These are phyloP conservation scores for Caryopteris hybrid DNA, from an alignment of 305 asterid genomes.

Conservation along the genomic window DNA sequence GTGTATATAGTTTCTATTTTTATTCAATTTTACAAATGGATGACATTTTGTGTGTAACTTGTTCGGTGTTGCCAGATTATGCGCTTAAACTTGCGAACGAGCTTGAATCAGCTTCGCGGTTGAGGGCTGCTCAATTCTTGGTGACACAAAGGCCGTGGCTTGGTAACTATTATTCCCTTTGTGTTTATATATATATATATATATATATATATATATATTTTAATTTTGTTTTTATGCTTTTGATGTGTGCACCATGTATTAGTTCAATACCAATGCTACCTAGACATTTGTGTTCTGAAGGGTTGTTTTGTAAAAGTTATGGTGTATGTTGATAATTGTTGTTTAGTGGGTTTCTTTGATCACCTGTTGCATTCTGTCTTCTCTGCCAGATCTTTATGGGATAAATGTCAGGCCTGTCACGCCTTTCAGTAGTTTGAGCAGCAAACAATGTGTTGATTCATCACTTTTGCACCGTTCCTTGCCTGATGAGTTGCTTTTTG, in stretches of 20 bases:
- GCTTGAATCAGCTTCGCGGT: constrained; percentile 68
- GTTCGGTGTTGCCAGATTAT: constrained; percentile 42
- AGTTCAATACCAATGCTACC: neutral
- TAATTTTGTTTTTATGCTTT: neutral
- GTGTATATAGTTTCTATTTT: neutral
- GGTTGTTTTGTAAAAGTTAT: too few relatives aligned
- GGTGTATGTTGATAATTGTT: neutral
- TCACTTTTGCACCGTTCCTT: constrained; percentile 63
- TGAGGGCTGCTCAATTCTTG: constrained; percentile 68
- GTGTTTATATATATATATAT: too few relatives aligned
- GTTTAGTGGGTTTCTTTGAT: neutral
- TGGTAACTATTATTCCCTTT: constrained; percentile 35
- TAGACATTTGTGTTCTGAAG: neutral
- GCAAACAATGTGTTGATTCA: constrained; percentile 52
- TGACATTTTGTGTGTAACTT: neutral
- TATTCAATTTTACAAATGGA: neutral
- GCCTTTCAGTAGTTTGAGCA: constrained; percentile 68
- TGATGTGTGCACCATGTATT: neutral
- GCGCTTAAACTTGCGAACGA: constrained; percentile 52
- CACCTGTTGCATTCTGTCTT: neutral
- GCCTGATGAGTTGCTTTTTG: constrained; percentile 90
- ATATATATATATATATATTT: too few relatives aligned
- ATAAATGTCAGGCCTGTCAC: constrained; percentile 82
- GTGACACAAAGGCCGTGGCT: constrained; percentile 93
- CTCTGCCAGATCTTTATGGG: constrained; percentile 77